Base-by-base conservation (phyloP, 257 asterid genomes). In the Parsonsia alboflavescens region DNA sequence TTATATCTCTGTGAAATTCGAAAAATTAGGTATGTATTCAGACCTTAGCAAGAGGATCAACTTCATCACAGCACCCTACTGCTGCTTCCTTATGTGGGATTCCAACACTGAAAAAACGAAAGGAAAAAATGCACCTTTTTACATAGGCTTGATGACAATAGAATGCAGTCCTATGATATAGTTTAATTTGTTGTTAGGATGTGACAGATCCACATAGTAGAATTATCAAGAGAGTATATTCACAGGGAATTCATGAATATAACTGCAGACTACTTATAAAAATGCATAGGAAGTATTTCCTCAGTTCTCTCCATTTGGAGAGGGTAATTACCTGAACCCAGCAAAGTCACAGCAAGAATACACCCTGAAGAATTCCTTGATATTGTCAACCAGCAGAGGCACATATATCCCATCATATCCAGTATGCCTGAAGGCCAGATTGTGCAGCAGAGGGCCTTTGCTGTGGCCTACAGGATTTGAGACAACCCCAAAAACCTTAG, bases 1-100 rank as follows among this genome's bases (percentile, higher is more conserved):
- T 64, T 13, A 15, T 30, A 36, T 64, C 70, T 10, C 26, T 48
- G 33, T 45, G 41, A 48, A 45, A 28, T 69, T 69, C 73, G 44
- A 48, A 69, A 69, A 46, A 26, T 26, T 69, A 69, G 26, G 50
- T 50, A 50, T 57, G 36, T 17, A 22, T 39, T 54, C 72, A 69
- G 84, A 90, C 96, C 93, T 80, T 82, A 72, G 96, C 96, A 70
- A 90, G 89, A 64, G 89, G 91, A 77, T 90, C 83, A 41, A 90
- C 93, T 86, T 88, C 92, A 76, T 90, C 87, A 64, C 93, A 90
- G 54, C 91, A 88, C 48, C 80, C 80, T 30, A 88, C 76, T 0
- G 93, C 96, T 30, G 83, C 86, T 82, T 88, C 96, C 80, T 90
- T 90, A 73, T 88, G 93, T 21, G 93, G 96, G 76, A 88, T 82